phyloP scores from a whole-genome alignment of 116 monocot species.

The Iris pallida region DNA sequence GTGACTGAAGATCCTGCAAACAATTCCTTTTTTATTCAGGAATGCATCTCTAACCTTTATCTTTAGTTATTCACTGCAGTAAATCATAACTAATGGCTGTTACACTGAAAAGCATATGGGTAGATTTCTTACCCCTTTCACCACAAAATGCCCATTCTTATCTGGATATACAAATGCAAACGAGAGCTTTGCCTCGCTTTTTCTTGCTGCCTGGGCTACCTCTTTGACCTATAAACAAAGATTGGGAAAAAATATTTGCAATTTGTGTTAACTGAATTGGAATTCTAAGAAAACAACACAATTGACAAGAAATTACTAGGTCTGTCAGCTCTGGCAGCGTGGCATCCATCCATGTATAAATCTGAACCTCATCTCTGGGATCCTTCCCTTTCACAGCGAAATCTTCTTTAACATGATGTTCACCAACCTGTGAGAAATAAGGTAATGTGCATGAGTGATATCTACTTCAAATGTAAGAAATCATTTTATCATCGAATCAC shows the following conservation, averaged over 20 bases:
- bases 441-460: no score
- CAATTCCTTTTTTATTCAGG: neutral
- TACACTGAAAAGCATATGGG: neutral
- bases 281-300: neutral
- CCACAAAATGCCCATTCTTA: conserved; percentile 76
- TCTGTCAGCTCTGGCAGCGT: conserved; percentile 91
- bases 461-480: no score
- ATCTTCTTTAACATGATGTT: conserved; percentile 75
- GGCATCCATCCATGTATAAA: conserved; percentile 99
- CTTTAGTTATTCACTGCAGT: neutral
- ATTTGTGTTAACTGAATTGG: neutral
- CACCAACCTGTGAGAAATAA: conserved; percentile 40
- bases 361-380: conserved; percentile 97
- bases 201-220: conserved; percentile 89
- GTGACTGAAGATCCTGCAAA: neutral
- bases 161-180: conserved; percentile 98
- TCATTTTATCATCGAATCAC: no score
- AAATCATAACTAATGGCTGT: neutral
- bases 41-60: neutral
- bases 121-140: conserved; percentile 52
- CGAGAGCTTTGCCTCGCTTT: conserved; percentile 81
- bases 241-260: conserved; percentile 3
- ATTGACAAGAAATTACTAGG: conserved; percentile 41
- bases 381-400: conserved; percentile 95
- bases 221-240: conserved; percentile 74